A percentile compares a stretch with the other conserved stretches of the same genome.
Evolutionary conservation across 441 rosid species (phyloP).

Genomic region (Croton setiger): DNA sequence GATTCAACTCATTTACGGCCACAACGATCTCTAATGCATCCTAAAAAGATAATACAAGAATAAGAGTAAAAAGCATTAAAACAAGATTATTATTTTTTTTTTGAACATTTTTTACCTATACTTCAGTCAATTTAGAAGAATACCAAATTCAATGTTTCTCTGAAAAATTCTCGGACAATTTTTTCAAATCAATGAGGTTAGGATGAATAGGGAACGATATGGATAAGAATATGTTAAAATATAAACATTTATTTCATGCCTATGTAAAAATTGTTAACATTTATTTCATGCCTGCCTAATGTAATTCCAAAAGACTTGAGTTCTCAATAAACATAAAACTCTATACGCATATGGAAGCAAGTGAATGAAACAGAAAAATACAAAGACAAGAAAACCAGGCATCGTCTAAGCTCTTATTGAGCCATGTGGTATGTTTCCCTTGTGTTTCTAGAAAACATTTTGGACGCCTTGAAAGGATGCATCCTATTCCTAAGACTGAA

Average conservation of each 20-base stretch:
- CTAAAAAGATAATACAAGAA: too few relatives aligned
- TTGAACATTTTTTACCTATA: too few relatives aligned
- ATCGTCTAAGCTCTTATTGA: neutral
- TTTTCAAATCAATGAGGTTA: neutral
- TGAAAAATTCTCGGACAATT: neutral
- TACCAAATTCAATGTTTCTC: neutral
- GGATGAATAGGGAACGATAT: neutral
- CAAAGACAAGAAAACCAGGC: too few relatives aligned
- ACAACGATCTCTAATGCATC: too few relatives aligned
- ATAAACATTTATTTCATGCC: neutral
- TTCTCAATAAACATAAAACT: neutral
- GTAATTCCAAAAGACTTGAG: neutral
- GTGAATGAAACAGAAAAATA: neutral
- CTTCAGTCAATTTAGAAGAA: too few relatives aligned
- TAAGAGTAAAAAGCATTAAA: too few relatives aligned
- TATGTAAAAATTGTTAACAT: too few relatives aligned
- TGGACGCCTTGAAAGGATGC: slow-evolving; percentile 13
- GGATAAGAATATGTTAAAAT: slow-evolving; percentile 1
- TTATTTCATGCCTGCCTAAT: neutral
- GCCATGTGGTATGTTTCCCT: slow-evolving; percentile 16
- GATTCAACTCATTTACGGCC: too few relatives aligned
- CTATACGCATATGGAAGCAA: neutral
- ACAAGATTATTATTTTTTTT: too few relatives aligned
- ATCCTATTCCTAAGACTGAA: slow-evolving; percentile 20
- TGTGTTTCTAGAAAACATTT: neutral